phyloP scores from a whole-genome alignment of 2,329 filamentous ascomycete genomes.

The Aspergillus tubingensis region DNA sequence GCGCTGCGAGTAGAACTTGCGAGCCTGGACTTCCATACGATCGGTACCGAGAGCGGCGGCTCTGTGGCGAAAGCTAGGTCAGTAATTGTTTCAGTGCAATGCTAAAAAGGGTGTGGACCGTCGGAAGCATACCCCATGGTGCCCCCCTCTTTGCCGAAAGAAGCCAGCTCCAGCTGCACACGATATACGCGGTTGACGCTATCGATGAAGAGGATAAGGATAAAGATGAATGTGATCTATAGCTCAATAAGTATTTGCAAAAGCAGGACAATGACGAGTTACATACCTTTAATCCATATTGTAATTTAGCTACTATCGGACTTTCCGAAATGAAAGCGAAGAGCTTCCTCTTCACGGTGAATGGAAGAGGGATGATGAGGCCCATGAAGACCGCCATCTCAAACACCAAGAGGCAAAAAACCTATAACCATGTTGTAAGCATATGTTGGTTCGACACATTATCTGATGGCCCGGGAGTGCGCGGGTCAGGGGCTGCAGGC shows the following conservation, averaged over 20 bases:
- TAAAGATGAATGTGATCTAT: conserved; percentile 96
- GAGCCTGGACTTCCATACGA: conserved; percentile 96
- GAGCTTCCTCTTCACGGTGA: conserved; percentile 78
- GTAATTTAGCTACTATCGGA: conserved; percentile 80
- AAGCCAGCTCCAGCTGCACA: conserved; percentile 83
- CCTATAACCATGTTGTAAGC: conserved; percentile 34
- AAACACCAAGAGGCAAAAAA: conserved; percentile 51
- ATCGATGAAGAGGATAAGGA: conserved; percentile 95
- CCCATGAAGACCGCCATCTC: conserved; percentile 54
- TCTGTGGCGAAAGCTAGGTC: conserved; percentile 41
- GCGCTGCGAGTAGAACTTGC: conserved; percentile 99
- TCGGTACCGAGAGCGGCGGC: conserved; percentile 81
- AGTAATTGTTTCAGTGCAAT: not conserved
- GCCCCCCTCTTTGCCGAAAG: conserved; percentile 64
- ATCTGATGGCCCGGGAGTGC: not conserved
- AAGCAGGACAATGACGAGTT: not conserved
- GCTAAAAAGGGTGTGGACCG: not conserved
- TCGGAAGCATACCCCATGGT: conserved; percentile 52
- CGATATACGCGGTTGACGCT: conserved; percentile 96
- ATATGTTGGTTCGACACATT: not conserved
- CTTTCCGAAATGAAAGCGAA: conserved; percentile 97
- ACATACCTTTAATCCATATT: conserved; percentile 87
- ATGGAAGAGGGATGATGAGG: conserved; percentile 77
- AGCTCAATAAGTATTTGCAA: conserved; percentile 5
- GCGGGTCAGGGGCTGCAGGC: conserved; percentile 10